Base-by-base conservation (phyloP, 208 protist species). In the Trypanosoma congolense region DNA sequence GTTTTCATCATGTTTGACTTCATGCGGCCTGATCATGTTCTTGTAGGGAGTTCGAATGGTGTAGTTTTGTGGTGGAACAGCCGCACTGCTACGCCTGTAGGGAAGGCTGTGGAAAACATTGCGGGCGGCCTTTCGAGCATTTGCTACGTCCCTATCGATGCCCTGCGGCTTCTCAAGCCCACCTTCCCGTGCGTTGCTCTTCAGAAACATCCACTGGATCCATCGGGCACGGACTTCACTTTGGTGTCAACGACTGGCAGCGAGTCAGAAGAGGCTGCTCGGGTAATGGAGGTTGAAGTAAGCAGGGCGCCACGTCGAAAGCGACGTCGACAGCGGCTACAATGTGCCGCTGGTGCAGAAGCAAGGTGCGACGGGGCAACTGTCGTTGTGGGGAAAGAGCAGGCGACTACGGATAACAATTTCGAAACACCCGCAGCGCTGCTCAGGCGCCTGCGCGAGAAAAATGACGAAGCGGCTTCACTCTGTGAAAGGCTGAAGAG, bases 51-150 rank as follows among this genome's bases (percentile, higher is more conserved):
- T 61, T 63, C 72, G 35, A 73, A 74, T 26, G 79, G 80, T 19
- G 70, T 59, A 6, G 53, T 87, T n/a, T 44, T 86, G 46, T 82
- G 71, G 69, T 85, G 80, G 55, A 80, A 82, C 48, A 69, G 65
- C 3, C 29, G 8, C 14, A 61, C 28, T 33, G 61, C 67, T 28
- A 47, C 61, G 29, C 45, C 80, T 22, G 52, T 81, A 28, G 65
- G 56, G 22, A 73, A 83, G 64, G 73, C 65, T 24, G 33, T 92
- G 2, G 62, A 54, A 9, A 46, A 56, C 28, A 64, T 80, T 43
- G 60, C 73, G 28, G 51, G 61, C 12, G 58, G 54, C 29, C 38
- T 86, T n/a, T 52, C 77, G 9, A 76, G 77, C 48, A 79, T 79
- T 48, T 80, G 70, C 50, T 62, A 58, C 36, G 56, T 77, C 1